Conservation (phyloP, 148 eudicot genomes). For the Vaccinium darrowii region DNA sequence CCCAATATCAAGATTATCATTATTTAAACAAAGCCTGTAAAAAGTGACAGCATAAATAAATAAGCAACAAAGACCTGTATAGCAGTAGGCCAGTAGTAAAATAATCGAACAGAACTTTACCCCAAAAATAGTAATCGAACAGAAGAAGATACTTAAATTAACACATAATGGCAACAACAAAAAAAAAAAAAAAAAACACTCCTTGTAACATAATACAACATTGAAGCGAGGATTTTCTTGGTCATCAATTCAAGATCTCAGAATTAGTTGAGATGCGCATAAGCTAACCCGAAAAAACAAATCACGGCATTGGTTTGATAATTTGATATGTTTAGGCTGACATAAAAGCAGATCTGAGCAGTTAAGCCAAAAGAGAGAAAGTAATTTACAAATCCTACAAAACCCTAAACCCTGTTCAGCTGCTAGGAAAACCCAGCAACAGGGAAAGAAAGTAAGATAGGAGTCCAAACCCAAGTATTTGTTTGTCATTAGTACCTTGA, state of each 20-base stretch:
- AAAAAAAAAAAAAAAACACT: not conserved
- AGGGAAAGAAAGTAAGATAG: not conserved
- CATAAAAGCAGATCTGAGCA: not conserved
- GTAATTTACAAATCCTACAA: not conserved
- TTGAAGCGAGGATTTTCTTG: too few species aligned
- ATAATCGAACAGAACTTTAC: too few species aligned
- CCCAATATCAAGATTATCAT: not conserved
- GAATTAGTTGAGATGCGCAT: too few species aligned
- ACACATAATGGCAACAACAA: not conserved
- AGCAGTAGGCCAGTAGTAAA: not conserved
- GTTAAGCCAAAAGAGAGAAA: not conserved
- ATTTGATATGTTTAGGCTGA: not conserved
- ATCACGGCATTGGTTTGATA: not conserved
- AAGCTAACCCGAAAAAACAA: not conserved
- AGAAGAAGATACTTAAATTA: not conserved
- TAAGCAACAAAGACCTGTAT: not conserved
- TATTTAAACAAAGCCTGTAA: not conserved
- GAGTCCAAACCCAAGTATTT: not conserved
- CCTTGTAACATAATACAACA: not conserved
- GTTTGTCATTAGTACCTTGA: not conserved
- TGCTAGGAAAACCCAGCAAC: not conserved
- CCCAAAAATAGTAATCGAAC: not conserved
- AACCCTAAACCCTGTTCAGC: constrained; percentile 1
- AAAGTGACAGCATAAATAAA: not conserved
- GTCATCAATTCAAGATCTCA: too few species aligned